Evolutionary conservation across 1,284 basidiomycete species (phyloP).

Genomic region (Cutaneotrichosporon sp.): DNA sequence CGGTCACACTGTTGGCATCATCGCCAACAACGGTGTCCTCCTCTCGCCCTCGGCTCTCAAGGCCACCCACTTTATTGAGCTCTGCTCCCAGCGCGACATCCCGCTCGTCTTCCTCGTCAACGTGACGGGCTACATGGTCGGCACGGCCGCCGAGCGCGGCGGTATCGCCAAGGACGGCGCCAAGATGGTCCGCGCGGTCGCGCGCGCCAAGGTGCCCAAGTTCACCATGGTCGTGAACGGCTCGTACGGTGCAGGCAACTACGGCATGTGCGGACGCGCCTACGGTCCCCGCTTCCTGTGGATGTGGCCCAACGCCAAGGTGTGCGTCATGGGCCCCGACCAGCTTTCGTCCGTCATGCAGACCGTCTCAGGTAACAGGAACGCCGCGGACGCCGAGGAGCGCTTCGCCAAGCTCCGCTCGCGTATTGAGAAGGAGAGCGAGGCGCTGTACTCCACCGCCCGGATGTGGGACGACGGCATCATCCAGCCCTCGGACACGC

Average conservation of each 20-base stretch:
- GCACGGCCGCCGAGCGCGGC: slow-evolving; percentile 86
- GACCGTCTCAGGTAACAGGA: slow-evolving; percentile 54
- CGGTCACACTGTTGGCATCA: slow-evolving; percentile 76
- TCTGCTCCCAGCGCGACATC: slow-evolving; percentile 85
- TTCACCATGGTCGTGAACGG: slow-evolving; percentile 92
- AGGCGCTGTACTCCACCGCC: slow-evolving; percentile 78
- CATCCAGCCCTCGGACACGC: slow-evolving; percentile 83
- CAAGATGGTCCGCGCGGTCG: slow-evolving; percentile 96
- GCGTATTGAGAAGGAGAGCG: slow-evolving; percentile 81
- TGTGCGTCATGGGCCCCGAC: slow-evolving; percentile 93
- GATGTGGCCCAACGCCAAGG: slow-evolving; percentile 97
- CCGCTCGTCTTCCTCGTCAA: slow-evolving; percentile 91
- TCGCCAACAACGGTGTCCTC: slow-evolving; percentile 90
- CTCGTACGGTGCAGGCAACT: slow-evolving; percentile 85
- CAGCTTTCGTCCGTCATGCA: slow-evolving; percentile 91
- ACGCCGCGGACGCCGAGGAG: slow-evolving; percentile 25
- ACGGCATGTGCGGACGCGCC: slow-evolving; percentile 87
- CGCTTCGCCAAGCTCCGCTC: slow-evolving; percentile 55
- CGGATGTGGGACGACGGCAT: slow-evolving; percentile 94
- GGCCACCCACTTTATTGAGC: slow-evolving; percentile 89
- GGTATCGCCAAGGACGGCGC: slow-evolving; percentile 96
- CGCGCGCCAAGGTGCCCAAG: slow-evolving; percentile 89
- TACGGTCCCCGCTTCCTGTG: slow-evolving; percentile 91
- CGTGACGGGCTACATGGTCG: slow-evolving; percentile 89
- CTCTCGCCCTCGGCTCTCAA: slow-evolving; percentile 91